phyloP scores from a whole-genome alignment of 371 early-diverging fungal species.

The Synchytrium microbalum region DNA sequence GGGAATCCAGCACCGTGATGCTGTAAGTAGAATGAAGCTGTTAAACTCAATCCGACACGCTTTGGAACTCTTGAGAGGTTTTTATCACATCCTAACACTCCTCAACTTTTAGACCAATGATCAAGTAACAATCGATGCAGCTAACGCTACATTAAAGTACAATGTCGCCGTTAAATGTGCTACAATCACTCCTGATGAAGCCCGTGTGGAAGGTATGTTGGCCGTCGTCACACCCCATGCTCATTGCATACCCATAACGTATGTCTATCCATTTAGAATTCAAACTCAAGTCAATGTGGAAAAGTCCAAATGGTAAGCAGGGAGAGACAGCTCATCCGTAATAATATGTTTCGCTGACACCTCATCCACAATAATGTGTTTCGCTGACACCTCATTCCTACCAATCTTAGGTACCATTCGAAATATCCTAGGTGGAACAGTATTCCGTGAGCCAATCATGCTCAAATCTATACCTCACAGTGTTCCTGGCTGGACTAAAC shows the following conservation, averaged over 20 bases:
- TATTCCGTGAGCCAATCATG: constrained; percentile 96
- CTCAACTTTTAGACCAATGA: constrained; percentile 68
- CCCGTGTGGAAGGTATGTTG: constrained; percentile 71
- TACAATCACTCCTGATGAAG: constrained; percentile 97
- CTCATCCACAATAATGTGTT: too few species aligned
- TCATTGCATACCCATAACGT: not conserved
- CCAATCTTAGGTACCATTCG: too few species aligned
- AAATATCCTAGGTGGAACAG: constrained; percentile 93
- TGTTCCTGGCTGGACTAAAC: constrained; percentile 91
- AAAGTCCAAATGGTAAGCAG: constrained; percentile 96
- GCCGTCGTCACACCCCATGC: not conserved
- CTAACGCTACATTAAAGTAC: constrained; percentile 92
- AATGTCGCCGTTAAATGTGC: constrained; percentile 98
- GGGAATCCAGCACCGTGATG: constrained; percentile 84
- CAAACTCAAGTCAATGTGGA: constrained; percentile 92
- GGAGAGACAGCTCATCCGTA: too few species aligned
- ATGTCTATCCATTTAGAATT: constrained; percentile 69
- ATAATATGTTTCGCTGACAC: too few species aligned
- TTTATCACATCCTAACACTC: not conserved
- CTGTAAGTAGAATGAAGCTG: constrained; percentile 32
- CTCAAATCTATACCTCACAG: constrained; percentile 80
- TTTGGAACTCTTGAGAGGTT: not conserved
- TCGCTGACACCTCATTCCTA: too few species aligned
- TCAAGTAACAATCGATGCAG: constrained; percentile 92
- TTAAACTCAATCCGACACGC: not conserved